phyloP scores from a whole-genome alignment of 2,329 filamentous ascomycete genomes.

The Acrocalymma vagum region DNA sequence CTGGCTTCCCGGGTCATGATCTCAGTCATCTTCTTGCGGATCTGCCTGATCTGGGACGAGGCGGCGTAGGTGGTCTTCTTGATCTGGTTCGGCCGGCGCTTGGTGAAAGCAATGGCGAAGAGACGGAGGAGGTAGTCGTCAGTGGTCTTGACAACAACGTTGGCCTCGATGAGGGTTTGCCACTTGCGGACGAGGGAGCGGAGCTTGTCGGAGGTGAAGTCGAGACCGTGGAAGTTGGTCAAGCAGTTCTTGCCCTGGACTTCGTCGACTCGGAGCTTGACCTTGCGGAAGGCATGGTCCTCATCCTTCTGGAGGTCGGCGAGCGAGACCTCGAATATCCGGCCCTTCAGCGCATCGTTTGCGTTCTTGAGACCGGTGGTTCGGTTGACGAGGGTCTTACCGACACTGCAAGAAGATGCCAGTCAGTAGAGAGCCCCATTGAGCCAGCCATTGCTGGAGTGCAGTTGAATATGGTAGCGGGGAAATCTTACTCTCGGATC shows the following conservation, averaged over 20 bases:
- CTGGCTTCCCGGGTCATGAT: slow-evolving; percentile 97
- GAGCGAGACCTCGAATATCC: slow-evolving; percentile 98
- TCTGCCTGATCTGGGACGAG: slow-evolving; percentile 95
- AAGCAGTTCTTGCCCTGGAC: slow-evolving; percentile 99
- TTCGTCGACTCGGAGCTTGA: slow-evolving; percentile 98
- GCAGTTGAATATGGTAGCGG: slow-evolving; percentile 20
- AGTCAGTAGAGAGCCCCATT: slow-evolving; percentile 34
- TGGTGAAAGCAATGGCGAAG: slow-evolving; percentile 99
- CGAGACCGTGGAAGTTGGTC: slow-evolving; percentile 99
- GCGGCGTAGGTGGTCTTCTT: slow-evolving; percentile 99
- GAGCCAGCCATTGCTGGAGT: slow-evolving; percentile 21
- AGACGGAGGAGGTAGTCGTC: slow-evolving; percentile 99
- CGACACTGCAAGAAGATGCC: slow-evolving; percentile 73
- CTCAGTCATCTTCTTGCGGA: slow-evolving; percentile 99
- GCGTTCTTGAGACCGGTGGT: slow-evolving; percentile 99
- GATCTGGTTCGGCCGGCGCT: slow-evolving; percentile 99
- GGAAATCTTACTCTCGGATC: slow-evolving; percentile 86
- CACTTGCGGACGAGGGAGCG: slow-evolving; percentile 99
- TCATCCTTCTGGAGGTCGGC: slow-evolving; percentile 99
- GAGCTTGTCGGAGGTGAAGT: slow-evolving; percentile 99
- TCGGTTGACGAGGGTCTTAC: slow-evolving; percentile 99
- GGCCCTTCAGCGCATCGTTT: slow-evolving; percentile 98
- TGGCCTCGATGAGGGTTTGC: slow-evolving; percentile 99
- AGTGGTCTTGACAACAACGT: slow-evolving; percentile 99
- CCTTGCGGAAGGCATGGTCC: slow-evolving; percentile 99